Conservation (phyloP, 1,139 yeast genomes). For the Blastobotrys proliferans region DNA sequence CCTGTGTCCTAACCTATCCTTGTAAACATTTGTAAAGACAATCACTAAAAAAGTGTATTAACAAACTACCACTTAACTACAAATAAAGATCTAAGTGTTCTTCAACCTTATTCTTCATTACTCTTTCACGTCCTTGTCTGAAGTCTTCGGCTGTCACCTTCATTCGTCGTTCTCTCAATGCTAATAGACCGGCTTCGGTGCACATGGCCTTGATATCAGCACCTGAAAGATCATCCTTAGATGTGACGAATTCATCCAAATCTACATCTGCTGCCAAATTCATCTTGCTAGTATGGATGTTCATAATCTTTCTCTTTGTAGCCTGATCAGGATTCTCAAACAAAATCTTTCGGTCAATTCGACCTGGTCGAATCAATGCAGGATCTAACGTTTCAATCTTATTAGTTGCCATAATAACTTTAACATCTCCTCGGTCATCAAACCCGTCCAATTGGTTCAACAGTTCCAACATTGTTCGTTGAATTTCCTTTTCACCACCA, state of each 20-base stretch:
- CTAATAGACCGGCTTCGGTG: slow-evolving; percentile 95
- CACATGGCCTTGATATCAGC: slow-evolving; percentile 99
- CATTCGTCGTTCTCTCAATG: slow-evolving; percentile 97
- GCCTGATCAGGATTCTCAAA: slow-evolving; percentile 94
- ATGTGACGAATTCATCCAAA: slow-evolving; percentile 81
- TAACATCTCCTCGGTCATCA: slow-evolving; percentile 97
- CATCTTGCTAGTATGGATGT: slow-evolving; percentile 95
- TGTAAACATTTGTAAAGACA: too few species aligned
- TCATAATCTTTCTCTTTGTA: slow-evolving; percentile 88
- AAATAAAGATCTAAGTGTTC: slow-evolving; percentile 91
- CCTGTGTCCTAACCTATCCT: too few species aligned
- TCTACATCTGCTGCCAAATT: slow-evolving; percentile 82
- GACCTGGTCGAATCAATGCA: slow-evolving; percentile 96
- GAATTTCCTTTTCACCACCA: slow-evolving; percentile 98
- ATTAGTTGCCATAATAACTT: slow-evolving; percentile 98
- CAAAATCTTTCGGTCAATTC: slow-evolving; percentile 95
- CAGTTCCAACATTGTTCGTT: slow-evolving; percentile 96
- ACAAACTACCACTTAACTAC: slow-evolving; percentile 33
- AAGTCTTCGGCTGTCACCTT: slow-evolving; percentile 95
- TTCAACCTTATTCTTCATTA: slow-evolving; percentile 94
- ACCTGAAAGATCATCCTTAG: slow-evolving; percentile 94
- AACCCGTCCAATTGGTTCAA: slow-evolving; percentile 97
- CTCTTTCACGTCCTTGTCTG: slow-evolving; percentile 92
- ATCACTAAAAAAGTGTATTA: too few species aligned
- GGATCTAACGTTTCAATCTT: slow-evolving; percentile 95